Base-by-base conservation (phyloP, 148 eudicot species). In the Heliamphora exappendiculata region DNA sequence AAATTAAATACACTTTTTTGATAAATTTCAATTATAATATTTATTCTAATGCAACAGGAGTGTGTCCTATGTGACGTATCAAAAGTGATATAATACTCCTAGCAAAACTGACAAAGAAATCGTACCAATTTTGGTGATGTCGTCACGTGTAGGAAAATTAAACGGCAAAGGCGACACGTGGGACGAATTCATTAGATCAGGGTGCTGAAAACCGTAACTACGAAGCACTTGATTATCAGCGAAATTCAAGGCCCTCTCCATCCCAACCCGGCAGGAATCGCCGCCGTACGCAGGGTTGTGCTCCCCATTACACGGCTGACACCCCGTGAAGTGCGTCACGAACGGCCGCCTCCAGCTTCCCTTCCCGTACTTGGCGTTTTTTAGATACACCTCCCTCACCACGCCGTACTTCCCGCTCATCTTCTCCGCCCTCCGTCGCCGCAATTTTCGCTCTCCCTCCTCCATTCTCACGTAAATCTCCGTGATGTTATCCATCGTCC, bases 261-360 rank as follows among this genome's bases (percentile, higher is more conserved):
- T 86, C 31, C 95, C 95, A 0, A 83, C 77, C 66, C 75, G 79
- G 51, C 98, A 94, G 5, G 83, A 65, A 0, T 86, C 82, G 0
- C 79, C 86, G 3, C 77, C n/a, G 26, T 94, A 94, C 75, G 60
- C 54, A 54, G 87, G 85, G 34, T 92, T 90, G 39, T 90, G 92
- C 0, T 71, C 76, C 34, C 98, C 98, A 59, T 86, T 92, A 34
- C 98, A 94, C 1, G 91, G 98, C 72, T 94, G 92, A 75, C 98
- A 94, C 39, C 98, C 98, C 1, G 98, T 90, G 44, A 94, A 94
- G 71, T 94, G 98, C 3, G 97, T 94, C 9, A 94, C 80, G 76
- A 94, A 94, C 34, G 98, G 97, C 53, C 97, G 74, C 44, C 90
- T 78, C 82, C 80, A 76, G 22, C 85, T 81, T 20, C 63, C 84